These are phyloP conservation scores for Magnaporthiopsis incrustans DNA, from an alignment of 2,329 filamentous ascomycete genomes.

Conservation along the genomic window DNA sequence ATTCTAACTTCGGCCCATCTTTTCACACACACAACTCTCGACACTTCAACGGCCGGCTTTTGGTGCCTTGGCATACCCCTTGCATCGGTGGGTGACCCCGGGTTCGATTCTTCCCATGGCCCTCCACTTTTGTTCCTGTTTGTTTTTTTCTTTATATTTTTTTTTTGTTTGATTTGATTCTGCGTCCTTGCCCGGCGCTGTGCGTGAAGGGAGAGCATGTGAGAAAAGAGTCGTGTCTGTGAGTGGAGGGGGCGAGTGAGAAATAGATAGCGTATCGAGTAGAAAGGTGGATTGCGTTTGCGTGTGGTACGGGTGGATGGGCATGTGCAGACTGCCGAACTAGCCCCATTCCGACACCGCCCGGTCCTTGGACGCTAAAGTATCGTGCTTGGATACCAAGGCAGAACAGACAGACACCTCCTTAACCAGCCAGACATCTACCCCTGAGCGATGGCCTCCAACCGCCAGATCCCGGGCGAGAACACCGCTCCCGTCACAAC, in stretches of 20 bases:
- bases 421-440: background rate
- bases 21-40: background rate
- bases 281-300: background rate
- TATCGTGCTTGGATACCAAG: too few relatives aligned
- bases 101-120: background rate
- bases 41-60: background rate
- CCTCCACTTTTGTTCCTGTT: background rate
- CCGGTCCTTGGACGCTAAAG: background rate
- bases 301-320: background rate
- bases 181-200: background rate
- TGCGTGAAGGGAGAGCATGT: background rate
- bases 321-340: background rate
- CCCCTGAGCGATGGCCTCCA: slow-evolving; percentile 11
- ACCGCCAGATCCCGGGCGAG: background rate
- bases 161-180: background rate
- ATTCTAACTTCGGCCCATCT: background rate
- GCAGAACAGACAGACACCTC: background rate
- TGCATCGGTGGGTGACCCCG: background rate
- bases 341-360: background rate
- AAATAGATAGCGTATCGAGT: background rate
- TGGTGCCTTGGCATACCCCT: background rate
- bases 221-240: background rate
- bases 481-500: slow-evolving; percentile 1
- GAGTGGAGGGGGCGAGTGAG: background rate
- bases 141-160: background rate